Percentiles rank a stretch among this genome's conserved stretches.
Evolutionary conservation across 2,329 filamentous ascomycete genomes (phyloP).

Genomic region (Paraphoma chrysanthemicola): DNA sequence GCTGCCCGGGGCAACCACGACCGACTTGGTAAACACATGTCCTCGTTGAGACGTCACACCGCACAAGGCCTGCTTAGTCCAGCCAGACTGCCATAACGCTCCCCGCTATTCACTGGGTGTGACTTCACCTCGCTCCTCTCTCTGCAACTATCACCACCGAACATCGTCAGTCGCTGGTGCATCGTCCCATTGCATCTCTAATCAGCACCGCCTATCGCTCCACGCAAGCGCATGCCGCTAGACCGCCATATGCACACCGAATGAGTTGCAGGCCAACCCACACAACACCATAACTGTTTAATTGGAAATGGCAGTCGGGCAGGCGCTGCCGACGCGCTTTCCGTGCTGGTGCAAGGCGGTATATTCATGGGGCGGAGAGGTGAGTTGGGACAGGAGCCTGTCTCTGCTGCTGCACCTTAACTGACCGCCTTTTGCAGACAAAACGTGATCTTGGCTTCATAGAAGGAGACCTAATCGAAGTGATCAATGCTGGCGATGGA

Average conservation of each 20-base stretch:
- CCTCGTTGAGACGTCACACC: slow-evolving; percentile 22
- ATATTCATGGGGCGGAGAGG: slow-evolving; percentile 91
- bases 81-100: slow-evolving; percentile 18
- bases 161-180: slow-evolving; percentile 12
- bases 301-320: slow-evolving; percentile 54
- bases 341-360: slow-evolving; percentile 91
- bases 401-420: slow-evolving; percentile 9
- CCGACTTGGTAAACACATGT: slow-evolving; percentile 22
- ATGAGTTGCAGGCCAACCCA: slow-evolving; percentile 26
- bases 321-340: slow-evolving; percentile 74
- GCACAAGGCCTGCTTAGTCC: slow-evolving; percentile 19
- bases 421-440: slow-evolving; percentile 58
- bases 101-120: slow-evolving; percentile 23
- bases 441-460: slow-evolving; percentile 96
- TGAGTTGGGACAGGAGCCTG: slow-evolving; percentile 25
- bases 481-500: slow-evolving; percentile 94
- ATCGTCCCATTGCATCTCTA: slow-evolving; percentile 1
- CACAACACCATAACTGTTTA: slow-evolving; percentile 1
- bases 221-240: slow-evolving; percentile 22
- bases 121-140: slow-evolving; percentile 10
- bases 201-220: slow-evolving; percentile 11
- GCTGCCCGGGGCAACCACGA: slow-evolving; percentile 28
- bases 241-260: slow-evolving; percentile 8
- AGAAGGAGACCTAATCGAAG: slow-evolving; percentile 97
- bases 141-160: slow-evolving; percentile 15